These are phyloP conservation scores for Stephania cephalantha DNA, from an alignment of 164 flowering plant species.

Conservation along the genomic window DNA sequence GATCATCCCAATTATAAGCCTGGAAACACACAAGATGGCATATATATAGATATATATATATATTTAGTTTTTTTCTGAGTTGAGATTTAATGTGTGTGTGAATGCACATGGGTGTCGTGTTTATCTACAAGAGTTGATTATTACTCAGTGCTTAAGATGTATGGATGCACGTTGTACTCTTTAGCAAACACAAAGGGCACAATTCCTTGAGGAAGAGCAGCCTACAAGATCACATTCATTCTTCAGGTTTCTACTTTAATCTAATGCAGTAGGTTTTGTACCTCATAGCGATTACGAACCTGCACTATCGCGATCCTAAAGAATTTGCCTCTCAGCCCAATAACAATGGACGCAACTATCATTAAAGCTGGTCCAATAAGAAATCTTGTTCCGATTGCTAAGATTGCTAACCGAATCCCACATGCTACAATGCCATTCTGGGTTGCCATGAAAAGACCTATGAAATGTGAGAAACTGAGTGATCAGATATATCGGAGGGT, in stretches of 20 bases:
- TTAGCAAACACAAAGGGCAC: slow-evolving; percentile 79
- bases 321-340: slow-evolving; percentile 39
- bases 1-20: slow-evolving; percentile 67
- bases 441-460: slow-evolving; percentile 84
- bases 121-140: neutral
- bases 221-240: slow-evolving; percentile 31
- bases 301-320: slow-evolving; percentile 60
- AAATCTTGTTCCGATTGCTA: slow-evolving; percentile 57
- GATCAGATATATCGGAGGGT: neutral
- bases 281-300: slow-evolving; percentile 26
- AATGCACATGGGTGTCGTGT: neutral
- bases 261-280: neutral
- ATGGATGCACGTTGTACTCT: slow-evolving; percentile 69
- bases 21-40: slow-evolving; percentile 24
- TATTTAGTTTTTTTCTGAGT: neutral
- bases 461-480: slow-evolving; percentile 9
- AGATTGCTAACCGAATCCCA: slow-evolving; percentile 35
- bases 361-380: slow-evolving; percentile 57
- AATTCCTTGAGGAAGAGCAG: slow-evolving; percentile 82
- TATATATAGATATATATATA: slow-evolving; percentile 4
- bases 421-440: slow-evolving; percentile 53
- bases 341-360: slow-evolving; percentile 43
- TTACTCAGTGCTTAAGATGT: slow-evolving; percentile 70
- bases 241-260: slow-evolving; percentile 7
- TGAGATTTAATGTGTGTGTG: neutral